Evolutionary conservation across 2,329 filamentous ascomycete species (phyloP), one percentile per base, ranked within the genome.

Genomic region (Alternaria infectoria): DNA sequence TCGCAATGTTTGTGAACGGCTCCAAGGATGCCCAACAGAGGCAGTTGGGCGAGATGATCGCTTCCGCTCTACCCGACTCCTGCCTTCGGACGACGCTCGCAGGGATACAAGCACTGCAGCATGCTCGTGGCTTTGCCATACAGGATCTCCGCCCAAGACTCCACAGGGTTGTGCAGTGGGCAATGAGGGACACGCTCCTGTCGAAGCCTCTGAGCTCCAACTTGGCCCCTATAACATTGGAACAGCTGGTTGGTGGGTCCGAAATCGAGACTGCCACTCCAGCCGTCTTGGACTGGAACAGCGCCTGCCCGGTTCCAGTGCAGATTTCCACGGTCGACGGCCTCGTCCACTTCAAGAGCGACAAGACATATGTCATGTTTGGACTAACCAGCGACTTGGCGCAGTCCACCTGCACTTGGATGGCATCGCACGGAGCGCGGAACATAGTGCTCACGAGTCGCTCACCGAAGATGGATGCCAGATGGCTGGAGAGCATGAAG

Each of bases 331-430:
- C 36, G 8, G 36, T 40, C 36, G 36, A 40, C 36, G 36, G 36
- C 36, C 36, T 40, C 4, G 36, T 40, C n/a, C 36, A 40, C 15
- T 62, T 57, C 32, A 32, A 46, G 11, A 8, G 11, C 6, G 46
- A 69, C n/a, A 66, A 59, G 32, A 69, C 67, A 2, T 76, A 75
- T 49, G 55, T 72, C 2, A 36, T 77, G 8, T 47, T 70, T 19
- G 74, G 74, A 10, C 60, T 74, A 5, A 59, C 74, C 3, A 67
- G 67, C 15, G 73, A 71, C 5, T 30, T 77, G 12, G 72, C 72
- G 3, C 46, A 54, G 3, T 60, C 65, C 3, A 36, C 74, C 4
- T 56, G 56, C 6, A 40, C 15, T 8, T 75, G 67, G 69, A 68
- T 77, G 72, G 51, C 67, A 10, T 15, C 26, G 3, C 30, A 26